Evolutionary conservation across 176 grass and related monocot genomes (phyloP).

Genomic region (Leersia perrieri): DNA sequence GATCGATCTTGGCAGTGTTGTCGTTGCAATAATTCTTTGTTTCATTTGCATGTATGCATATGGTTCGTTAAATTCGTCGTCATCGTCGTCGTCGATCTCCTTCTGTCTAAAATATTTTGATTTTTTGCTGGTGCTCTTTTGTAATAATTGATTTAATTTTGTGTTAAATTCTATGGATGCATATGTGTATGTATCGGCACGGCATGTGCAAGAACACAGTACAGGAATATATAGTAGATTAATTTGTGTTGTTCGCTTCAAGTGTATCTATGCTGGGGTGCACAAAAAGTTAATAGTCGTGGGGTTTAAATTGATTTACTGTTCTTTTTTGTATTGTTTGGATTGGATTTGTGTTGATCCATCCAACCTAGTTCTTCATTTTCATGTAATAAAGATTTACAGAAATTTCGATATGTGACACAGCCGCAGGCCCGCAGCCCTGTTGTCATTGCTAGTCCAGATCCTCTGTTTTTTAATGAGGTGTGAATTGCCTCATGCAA

Average conservation of each 20-base stretch:
- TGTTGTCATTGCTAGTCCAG: background rate
- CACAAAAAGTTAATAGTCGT: background rate
- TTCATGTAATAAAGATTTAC: background rate
- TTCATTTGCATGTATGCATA: background rate
- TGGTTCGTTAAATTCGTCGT: background rate
- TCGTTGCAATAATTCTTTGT: background rate
- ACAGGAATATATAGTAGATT: background rate
- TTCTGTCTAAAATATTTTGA: background rate
- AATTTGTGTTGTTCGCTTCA: background rate
- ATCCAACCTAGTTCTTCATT: background rate
- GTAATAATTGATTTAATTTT: background rate
- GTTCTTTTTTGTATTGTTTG: background rate
- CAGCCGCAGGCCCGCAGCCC: too few relatives aligned
- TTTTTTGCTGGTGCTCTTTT: background rate
- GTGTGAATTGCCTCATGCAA: too few relatives aligned
- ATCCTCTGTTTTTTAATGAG: background rate
- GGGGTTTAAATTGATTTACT: background rate
- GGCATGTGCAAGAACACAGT: background rate
- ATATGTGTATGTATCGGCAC: too few relatives aligned
- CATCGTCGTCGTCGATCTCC: background rate
- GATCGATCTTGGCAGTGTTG: background rate
- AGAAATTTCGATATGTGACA: background rate
- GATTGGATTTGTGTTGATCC: background rate
- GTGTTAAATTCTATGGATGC: background rate
- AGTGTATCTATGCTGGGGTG: background rate